These are phyloP conservation scores for Phialophora verrucosa DNA, from an alignment of 2,329 filamentous ascomycete species.

Conservation along the genomic window DNA sequence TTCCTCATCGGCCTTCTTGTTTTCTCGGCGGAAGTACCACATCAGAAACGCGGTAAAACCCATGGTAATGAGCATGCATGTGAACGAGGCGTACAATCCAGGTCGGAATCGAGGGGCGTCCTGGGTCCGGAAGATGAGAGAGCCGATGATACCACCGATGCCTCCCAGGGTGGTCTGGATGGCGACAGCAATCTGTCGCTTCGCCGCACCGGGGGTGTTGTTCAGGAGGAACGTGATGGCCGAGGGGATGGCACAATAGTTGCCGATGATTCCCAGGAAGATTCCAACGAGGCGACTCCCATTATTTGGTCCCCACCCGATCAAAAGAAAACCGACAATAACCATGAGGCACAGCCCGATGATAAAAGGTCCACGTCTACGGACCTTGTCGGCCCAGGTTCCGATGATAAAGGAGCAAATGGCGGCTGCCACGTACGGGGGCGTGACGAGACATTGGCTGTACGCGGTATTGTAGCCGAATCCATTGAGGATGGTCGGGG, in stretches of 20 bases:
- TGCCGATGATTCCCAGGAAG: slow-evolving; percentile 15
- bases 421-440: slow-evolving; percentile 38
- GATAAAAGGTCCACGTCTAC: slow-evolving; percentile 41
- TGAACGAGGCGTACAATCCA: slow-evolving; percentile 40
- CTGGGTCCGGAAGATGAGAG: slow-evolving; percentile 67
- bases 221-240: slow-evolving; percentile 13
- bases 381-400: slow-evolving; percentile 41
- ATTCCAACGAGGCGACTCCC: slow-evolving; percentile 31
- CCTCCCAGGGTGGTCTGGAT: slow-evolving; percentile 49
- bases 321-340: slow-evolving; percentile 34
- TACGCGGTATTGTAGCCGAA: slow-evolving; percentile 35
- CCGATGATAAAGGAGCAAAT: slow-evolving; percentile 37
- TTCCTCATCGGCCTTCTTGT: slow-evolving; percentile 55
- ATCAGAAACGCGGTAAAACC: slow-evolving; percentile 56
- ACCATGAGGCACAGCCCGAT: slow-evolving; percentile 39
- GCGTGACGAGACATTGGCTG: slow-evolving; percentile 41
- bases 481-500: slow-evolving; percentile 37
- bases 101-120: slow-evolving; percentile 44
- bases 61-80: slow-evolving; percentile 61
- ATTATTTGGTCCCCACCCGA: slow-evolving; percentile 14
- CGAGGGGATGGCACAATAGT: slow-evolving; percentile 6
- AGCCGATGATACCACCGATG: slow-evolving; percentile 76
- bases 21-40: slow-evolving; percentile 59
- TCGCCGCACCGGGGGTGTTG: slow-evolving; percentile 14
- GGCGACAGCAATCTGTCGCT: slow-evolving; percentile 14